Evolutionary conservation across 2,329 filamentous ascomycete genomes (phyloP).

Genomic region (Metarhizium humberi): DNA sequence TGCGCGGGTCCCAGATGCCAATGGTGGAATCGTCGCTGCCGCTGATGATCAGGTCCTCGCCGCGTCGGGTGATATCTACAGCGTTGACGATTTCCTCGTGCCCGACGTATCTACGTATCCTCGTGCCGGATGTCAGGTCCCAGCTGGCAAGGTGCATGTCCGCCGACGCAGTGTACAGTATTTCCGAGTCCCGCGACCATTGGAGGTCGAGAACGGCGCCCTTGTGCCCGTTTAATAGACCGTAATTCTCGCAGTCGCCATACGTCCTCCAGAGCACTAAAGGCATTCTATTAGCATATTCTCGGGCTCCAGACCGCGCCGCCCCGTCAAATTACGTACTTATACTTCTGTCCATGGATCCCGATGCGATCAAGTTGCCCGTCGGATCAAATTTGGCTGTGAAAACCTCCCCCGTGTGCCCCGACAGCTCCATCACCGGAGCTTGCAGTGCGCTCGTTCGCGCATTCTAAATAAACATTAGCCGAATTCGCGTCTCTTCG

Average conservation of each 20-base stretch:
- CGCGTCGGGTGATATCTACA: conserved; percentile 78
- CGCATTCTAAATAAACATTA: conserved; percentile 45
- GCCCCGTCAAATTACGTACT: conserved; percentile 38
- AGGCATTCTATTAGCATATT: conserved; percentile 7
- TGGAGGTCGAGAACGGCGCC: conserved; percentile 86
- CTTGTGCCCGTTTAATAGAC: conserved; percentile 77
- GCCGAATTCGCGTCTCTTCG: background rate
- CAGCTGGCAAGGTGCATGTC: conserved; percentile 91
- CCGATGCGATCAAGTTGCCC: conserved; percentile 83
- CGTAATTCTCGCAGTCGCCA: conserved; percentile 91
- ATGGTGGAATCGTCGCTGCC: conserved; percentile 91
- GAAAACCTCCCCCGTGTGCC: conserved; percentile 80
- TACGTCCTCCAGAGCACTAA: conserved; percentile 89
- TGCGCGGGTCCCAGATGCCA: conserved; percentile 90
- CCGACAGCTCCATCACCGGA: conserved; percentile 87
- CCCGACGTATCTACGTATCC: conserved; percentile 84
- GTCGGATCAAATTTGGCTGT: conserved; percentile 82
- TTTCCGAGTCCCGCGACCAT: conserved; percentile 91
- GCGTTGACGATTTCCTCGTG: conserved; percentile 96
- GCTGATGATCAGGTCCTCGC: conserved; percentile 83
- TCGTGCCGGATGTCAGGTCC: conserved; percentile 85
- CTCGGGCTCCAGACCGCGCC: too few species aligned
- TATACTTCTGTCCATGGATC: conserved; percentile 89
- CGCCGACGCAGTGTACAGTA: conserved; percentile 85
- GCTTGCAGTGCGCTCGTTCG: conserved; percentile 78